Conservation (phyloP, 768 basidiomycete genomes). For the Lactarius pseudohatsudake region DNA sequence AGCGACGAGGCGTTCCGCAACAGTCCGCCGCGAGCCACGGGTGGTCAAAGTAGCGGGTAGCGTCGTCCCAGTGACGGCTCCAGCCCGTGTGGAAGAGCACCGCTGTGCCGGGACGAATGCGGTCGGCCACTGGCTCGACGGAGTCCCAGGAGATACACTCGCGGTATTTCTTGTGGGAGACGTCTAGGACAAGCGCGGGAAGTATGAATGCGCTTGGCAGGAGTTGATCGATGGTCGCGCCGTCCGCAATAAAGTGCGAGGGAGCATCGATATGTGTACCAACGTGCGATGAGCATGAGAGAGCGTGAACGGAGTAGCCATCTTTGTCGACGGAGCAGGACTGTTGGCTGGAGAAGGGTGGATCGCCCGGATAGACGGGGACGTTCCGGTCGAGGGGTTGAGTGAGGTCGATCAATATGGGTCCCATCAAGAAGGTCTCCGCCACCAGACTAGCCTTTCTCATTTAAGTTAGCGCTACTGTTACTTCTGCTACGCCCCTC, state of each 20-base stretch:
- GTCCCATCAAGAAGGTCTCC: neutral
- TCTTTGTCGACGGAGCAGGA: conserved; percentile 26
- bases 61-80: conserved; percentile 31
- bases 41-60: conserved; percentile 32
- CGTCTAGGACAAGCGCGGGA: conserved; percentile 33
- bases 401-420: conserved; percentile 29
- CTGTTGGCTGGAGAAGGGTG: conserved; percentile 29
- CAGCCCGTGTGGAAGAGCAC: conserved; percentile 35
- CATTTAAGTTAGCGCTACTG: conserved; percentile 17
- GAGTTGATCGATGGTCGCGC: conserved; percentile 32
- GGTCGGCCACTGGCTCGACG: conserved; percentile 26
- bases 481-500: conserved; percentile 22
- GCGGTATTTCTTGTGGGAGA: conserved; percentile 29
- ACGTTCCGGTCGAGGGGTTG: conserved; percentile 23
- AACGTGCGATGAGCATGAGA: conserved; percentile 33
- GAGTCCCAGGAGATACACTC: conserved; percentile 31
- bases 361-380: conserved; percentile 35
- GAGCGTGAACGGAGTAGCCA: conserved; percentile 31
- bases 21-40: conserved; percentile 33
- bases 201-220: conserved; percentile 31
- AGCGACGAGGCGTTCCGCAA: conserved; percentile 31
- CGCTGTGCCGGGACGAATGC: conserved; percentile 28
- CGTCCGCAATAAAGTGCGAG: conserved; percentile 32
- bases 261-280: conserved; percentile 37
- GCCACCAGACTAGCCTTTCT: neutral